Evolutionary conservation across 129 eudicot genomes (phyloP), one percentile per base, ranked within the genome.

Genomic region (Deinandra increscens): DNA sequence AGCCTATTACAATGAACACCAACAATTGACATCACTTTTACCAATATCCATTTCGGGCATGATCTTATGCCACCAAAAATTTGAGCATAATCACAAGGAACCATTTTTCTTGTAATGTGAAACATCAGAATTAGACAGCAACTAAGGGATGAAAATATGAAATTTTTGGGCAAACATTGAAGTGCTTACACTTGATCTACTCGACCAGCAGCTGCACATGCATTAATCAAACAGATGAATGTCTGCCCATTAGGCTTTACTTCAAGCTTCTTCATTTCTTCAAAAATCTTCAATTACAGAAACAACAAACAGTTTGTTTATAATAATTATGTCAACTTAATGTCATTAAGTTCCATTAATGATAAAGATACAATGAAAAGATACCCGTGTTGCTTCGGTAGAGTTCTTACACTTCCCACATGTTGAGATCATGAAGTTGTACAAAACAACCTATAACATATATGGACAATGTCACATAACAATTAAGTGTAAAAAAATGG

Each of bases 161-260:
- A 22, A 71, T 6, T 1, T 17, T 49, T 69, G 7, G 31, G 50
- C 6, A 19, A 69, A 49, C 53, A 48, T 37, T 18, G 39, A 49
- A 51, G 48, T 59, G 46, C 96, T 49, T 92, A 92, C 98, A 86
- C 95, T 79, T 84, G 80, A 51, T 92, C 96, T 76, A 89, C 11
- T 78, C 90, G 78, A 14, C 98, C 98, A 72, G 91, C 26, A 14
- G 85, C 78, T 77, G 98, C 96, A 71, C 80, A 89, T 53, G 98
- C 96, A 83, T 83, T 88, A 37, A 92, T 95, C 39, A 92, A 86
- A 82, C 98, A 92, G 54, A 92, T 81, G 79, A 53, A 92, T 68
- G 98, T 92, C 68, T 92, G 90, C 60, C 88, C 98, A 56, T 83
- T 89, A 73, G 96, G 96, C 71, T 86, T 92, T 76, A 92, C 96